These are phyloP conservation scores for Xylaria nigripes DNA, from an alignment of 495 filamentous ascomycete genomes.

Conservation along the genomic window DNA sequence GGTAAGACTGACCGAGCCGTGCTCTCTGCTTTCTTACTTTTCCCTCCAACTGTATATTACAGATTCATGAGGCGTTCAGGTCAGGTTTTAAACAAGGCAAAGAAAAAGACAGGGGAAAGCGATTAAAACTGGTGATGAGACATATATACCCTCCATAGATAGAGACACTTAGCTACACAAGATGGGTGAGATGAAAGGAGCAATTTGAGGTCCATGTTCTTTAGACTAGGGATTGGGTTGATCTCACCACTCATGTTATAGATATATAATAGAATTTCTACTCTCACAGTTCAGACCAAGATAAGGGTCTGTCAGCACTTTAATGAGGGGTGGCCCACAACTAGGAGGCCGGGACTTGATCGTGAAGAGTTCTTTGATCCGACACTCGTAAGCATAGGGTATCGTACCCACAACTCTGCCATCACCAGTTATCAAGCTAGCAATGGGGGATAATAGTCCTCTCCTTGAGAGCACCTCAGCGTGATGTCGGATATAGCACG, in stretches of 20 bases:
- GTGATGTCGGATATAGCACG: no score
- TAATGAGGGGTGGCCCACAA: no score
- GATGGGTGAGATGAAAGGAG: constrained; percentile 4
- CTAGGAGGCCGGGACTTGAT: no score
- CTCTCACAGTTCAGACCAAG: no score
- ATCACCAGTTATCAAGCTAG: background rate
- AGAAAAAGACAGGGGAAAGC: background rate
- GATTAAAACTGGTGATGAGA: constrained; percentile 2
- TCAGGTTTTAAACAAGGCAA: background rate
- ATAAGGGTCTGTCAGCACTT: no score
- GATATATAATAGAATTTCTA: background rate
- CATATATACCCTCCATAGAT: background rate
- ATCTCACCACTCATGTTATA: constrained; percentile 2
- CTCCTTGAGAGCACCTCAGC: no score
- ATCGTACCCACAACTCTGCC: background rate
- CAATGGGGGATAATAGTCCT: no score
- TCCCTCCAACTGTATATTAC: background rate
- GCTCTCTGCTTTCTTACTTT: background rate
- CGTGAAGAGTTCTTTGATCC: no score
- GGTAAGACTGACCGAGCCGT: background rate
- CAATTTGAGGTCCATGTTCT: constrained; percentile 4
- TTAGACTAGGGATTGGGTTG: constrained; percentile 1
- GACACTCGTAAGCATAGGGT: background rate
- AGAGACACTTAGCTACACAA: background rate
- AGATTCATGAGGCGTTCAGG: background rate